Percentiles rank a stretch among this genome's conserved stretches.
phyloP scores from a whole-genome alignment of 306 rosid genomes.

The Quercus parvula region DNA sequence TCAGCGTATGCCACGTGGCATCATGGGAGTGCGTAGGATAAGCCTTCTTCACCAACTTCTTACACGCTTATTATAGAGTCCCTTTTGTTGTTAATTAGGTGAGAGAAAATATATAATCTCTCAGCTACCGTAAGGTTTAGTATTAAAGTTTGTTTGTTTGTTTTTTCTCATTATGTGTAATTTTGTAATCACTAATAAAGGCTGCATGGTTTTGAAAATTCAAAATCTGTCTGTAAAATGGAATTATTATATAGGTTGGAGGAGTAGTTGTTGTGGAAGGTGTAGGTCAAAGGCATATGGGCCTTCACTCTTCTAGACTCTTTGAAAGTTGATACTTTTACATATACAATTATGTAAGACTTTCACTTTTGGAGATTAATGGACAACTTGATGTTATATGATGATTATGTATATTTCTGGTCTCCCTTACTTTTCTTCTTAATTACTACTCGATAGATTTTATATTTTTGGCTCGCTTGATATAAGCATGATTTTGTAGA shows the following conservation, averaged over 20 bases:
- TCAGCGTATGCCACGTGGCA: not conserved
- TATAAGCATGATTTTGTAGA: too few species aligned
- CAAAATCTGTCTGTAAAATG: not conserved
- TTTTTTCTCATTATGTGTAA: not conserved
- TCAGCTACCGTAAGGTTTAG: not conserved
- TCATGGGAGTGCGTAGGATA: not conserved
- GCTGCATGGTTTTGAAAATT: not conserved
- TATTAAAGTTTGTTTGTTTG: not conserved
- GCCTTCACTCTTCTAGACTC: not conserved
- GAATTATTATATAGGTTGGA: not conserved
- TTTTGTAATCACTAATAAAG: not conserved
- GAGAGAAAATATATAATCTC: not conserved
- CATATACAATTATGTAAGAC: not conserved
- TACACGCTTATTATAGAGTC: too few species aligned
- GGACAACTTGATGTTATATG: not conserved
- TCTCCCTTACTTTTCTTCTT: too few species aligned
- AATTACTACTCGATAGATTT: too few species aligned
- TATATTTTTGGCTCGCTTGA: too few species aligned
- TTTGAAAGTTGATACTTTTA: not conserved
- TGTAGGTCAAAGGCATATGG: slow-evolving; percentile 24
- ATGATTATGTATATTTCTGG: too few species aligned
- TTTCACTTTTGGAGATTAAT: not conserved
- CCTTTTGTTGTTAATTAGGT: not conserved
- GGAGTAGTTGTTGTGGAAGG: not conserved
- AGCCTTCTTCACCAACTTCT: not conserved